Base-by-base conservation (phyloP, 495 filamentous ascomycete species). In the Glutinoglossum americanum region DNA sequence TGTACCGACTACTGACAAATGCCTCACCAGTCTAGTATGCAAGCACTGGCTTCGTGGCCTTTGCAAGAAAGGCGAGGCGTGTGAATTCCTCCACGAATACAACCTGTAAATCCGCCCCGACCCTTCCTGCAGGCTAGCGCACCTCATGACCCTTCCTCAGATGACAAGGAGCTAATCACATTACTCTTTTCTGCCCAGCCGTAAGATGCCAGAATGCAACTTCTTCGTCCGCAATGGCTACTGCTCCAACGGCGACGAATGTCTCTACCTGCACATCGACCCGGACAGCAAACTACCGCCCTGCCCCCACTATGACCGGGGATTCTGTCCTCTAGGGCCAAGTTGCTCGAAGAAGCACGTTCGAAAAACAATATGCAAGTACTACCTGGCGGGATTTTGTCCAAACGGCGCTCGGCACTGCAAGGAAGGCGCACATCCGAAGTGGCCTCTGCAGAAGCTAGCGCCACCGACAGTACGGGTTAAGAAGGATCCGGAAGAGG, bases 21-120 rank as follows among this genome's bases (percentile, higher is more conserved):
- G 7, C 11, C 56, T 54, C n/a, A 11, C 37, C 44, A 81, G 76
- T 13, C 76, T 95, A 0, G 88, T 98, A 58, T 98, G 92, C 80
- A 98, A 98, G 72, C 92, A 97, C 77, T 98, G 93, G 81, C 80
- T 97, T 61, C 85, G 93, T 62, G 89, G 87, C 0, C 81, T 98
- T 26, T 98, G 92, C 76, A 98, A 97, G 68, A 97, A 97, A 69
- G 93, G 90, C 37, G 78, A 92, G 60, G 77, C 78, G 58, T 98
- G 92, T 78, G 92, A 96, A 71, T 98, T 94, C 66, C 74, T 95
- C 58, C 92, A 98, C 72, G 90, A 95, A 72, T 98, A 93, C 76
- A 96, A 98, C 74, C 79, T 98, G 62, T 71, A 57, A 55, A 66
- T 59, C 37, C n/a, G 10, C 47, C n/a, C 15, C 30, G 17, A 45